phyloP scores from a whole-genome alignment of 129 eudicot species.

The Lactuca sativa region DNA sequence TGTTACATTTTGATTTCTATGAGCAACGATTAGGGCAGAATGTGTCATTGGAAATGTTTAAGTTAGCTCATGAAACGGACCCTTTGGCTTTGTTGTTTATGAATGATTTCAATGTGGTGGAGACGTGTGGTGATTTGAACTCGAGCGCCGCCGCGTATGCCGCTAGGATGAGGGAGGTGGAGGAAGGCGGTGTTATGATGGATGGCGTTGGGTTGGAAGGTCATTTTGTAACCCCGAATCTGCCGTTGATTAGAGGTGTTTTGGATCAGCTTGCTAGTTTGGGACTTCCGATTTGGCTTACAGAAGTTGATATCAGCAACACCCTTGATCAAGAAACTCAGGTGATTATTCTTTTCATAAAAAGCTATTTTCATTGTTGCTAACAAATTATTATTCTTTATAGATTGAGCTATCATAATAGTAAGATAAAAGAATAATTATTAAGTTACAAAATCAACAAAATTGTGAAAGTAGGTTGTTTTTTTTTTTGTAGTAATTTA shows the following conservation, averaged over 20 bases:
- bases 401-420: too few species aligned
- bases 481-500: too few species aligned
- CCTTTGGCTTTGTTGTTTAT: slow-evolving; percentile 51
- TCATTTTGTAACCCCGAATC: slow-evolving; percentile 53
- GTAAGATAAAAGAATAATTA: too few species aligned
- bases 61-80: slow-evolving; percentile 44
- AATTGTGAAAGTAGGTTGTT: too few species aligned
- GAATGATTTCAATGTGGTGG: slow-evolving; percentile 65
- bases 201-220: slow-evolving; percentile 60
- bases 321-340: slow-evolving; percentile 43
- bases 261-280: slow-evolving; percentile 52
- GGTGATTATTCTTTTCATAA: slow-evolving; percentile 11
- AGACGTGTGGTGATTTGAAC: slow-evolving; percentile 47
- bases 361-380: too few species aligned
- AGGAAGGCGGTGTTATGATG: slow-evolving; percentile 43
- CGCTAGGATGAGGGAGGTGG: slow-evolving; percentile 43
- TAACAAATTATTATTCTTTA: too few species aligned
- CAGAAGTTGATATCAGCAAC: slow-evolving; percentile 53
- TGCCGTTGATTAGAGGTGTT: slow-evolving; percentile 47
- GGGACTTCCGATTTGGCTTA: slow-evolving; percentile 67
- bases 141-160: slow-evolving; percentile 43
- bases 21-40: slow-evolving; percentile 47
- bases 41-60: slow-evolving; percentile 37
- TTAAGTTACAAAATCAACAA: too few species aligned
- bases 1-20: slow-evolving; percentile 57